Evolutionary conservation across 1,284 basidiomycete species (phyloP), one percentile per base, ranked within the genome.

Genomic region (Hymenochaete sp.): DNA sequence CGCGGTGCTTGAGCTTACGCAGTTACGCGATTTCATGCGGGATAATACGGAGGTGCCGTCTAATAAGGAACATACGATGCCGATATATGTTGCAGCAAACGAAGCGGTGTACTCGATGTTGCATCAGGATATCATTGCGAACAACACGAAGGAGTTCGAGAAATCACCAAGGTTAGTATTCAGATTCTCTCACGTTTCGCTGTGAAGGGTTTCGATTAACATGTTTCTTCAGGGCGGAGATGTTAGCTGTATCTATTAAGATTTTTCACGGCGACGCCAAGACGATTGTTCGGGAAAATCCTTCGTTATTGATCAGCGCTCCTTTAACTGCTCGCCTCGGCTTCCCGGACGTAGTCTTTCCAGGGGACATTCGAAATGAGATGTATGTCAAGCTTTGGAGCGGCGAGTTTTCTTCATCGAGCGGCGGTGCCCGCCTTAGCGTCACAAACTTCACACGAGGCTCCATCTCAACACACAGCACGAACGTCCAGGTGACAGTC

Each of bases 301-400:
- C 87, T 4, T 86, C 86, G 1, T 66, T 95, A n/a, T 70, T 98
- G 16, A 81, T 85, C 48, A 88, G 87, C 53, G 77, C 79, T 4
- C 84, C 92, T 0, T 72, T 83, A 29, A 93, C 92, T 1, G 69
- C 86, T 14, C 83, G 92, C 4, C 79, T 98, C n/a, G 92, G 93
- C 22, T 98, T 98, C 59, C 89, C 93, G 0, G 95, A 98, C 56
- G 92, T 96, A 1, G 93, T 96, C 7, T 93, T 93, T 58, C 93
- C 93, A 1, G 91, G 88, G 6, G 86, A 92, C 53, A 67, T 77
- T n/a, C 79, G 93, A 16, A 97, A 97, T 58, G 93, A 98, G 57
- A 73, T 96, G 6, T 98, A 97, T 63, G 76, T 97, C 68, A 96
- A 93, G 59, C 73, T 96, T 1, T 93, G 90, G 89, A 83, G 81